These are phyloP conservation scores for Phyllosticta citrichinensis DNA, from an alignment of 2,329 filamentous ascomycete genomes.

Conservation along the genomic window DNA sequence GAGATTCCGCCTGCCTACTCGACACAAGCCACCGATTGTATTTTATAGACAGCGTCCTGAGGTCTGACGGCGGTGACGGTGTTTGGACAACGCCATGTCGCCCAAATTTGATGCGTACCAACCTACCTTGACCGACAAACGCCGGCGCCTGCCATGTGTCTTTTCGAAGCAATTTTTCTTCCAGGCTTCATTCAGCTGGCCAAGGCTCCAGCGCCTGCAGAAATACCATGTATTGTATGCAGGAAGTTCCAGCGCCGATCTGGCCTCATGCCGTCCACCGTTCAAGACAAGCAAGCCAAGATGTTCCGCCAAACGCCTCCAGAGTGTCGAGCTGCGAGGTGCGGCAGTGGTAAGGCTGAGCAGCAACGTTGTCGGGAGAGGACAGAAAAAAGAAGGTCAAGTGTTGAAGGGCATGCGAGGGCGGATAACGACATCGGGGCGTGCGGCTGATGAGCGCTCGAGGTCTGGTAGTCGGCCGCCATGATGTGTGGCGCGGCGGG, in stretches of 20 bases:
- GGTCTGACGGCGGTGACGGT: not conserved
- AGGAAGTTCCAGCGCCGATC: not conserved
- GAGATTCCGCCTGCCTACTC: not conserved
- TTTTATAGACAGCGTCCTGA: not conserved
- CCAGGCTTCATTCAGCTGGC: not conserved
- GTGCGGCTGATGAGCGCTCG: not conserved
- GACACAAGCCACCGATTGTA: not conserved
- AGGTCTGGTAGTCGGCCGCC: not conserved
- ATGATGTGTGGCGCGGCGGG: not conserved
- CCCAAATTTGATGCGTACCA: not conserved
- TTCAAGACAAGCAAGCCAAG: not conserved
- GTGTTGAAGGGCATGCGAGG: not conserved
- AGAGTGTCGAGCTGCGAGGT: not conserved
- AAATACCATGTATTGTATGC: not conserved
- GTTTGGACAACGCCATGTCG: not conserved
- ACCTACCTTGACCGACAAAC: not conserved
- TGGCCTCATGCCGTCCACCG: not conserved
- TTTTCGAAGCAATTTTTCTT: not conserved
- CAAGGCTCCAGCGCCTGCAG: not conserved
- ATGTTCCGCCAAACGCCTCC: not conserved
- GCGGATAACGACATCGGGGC: not conserved
- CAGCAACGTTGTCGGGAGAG: not conserved
- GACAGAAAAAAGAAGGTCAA: not conserved
- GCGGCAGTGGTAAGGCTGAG: not conserved
- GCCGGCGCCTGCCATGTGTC: not conserved